Conservation (phyloP, 805 yeast species). For the Pichia scutulata region DNA sequence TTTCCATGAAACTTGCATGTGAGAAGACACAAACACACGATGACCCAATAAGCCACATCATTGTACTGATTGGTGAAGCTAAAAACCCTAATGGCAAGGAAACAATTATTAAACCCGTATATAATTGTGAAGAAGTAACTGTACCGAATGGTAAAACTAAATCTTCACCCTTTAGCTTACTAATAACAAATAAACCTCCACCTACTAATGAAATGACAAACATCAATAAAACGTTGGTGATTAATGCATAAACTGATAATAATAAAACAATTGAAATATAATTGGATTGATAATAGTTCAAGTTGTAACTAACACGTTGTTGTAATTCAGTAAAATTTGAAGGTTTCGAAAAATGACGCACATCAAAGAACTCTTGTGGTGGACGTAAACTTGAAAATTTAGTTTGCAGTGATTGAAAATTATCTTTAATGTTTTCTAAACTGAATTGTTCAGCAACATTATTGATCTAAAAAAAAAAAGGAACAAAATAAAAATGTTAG, state of each 20-base stretch:
- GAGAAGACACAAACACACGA: constrained; percentile 77
- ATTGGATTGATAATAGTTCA: constrained; percentile 82
- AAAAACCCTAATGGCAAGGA: constrained; percentile 39
- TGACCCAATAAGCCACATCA: constrained; percentile 96
- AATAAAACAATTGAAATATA: constrained; percentile 66
- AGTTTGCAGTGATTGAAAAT: constrained; percentile 44
- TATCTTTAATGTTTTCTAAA: constrained; percentile 39
- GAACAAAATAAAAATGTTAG: not conserved
- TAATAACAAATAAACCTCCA: constrained; percentile 73
- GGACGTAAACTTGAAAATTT: constrained; percentile 71
- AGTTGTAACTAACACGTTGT: constrained; percentile 77
- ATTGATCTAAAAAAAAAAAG: constrained; percentile 6
- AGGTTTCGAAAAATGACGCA: constrained; percentile 86
- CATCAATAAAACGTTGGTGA: constrained; percentile 77
- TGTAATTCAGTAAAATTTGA: constrained; percentile 83
- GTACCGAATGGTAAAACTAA: constrained; percentile 69
- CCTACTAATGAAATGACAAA: constrained; percentile 72
- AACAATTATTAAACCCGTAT: constrained; percentile 76
- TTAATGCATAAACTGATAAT: constrained; percentile 74
- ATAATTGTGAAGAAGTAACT: constrained; percentile 74
- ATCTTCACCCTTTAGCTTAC: constrained; percentile 74
- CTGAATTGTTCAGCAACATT: constrained; percentile 40
- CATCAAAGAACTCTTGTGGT: constrained; percentile 89
- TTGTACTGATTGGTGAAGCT: constrained; percentile 55
- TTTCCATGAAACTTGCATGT: constrained; percentile 92